phyloP scores from a whole-genome alignment of 306 rosid species.

The Vachellia pachyceras region DNA sequence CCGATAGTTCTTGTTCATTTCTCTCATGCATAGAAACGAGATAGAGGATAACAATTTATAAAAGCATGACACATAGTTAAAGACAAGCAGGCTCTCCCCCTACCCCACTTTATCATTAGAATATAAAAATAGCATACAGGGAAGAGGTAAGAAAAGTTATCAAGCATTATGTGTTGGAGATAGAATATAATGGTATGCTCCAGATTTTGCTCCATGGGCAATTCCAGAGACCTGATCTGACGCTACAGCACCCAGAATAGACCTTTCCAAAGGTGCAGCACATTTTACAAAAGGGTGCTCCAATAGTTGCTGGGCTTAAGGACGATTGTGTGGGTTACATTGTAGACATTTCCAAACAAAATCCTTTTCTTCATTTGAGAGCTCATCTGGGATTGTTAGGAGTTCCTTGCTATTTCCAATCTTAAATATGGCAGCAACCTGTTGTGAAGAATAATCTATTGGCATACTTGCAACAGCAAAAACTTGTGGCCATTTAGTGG shows the following conservation, averaged over 20 bases:
- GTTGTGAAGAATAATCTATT: constrained; percentile 31
- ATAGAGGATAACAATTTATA: neutral
- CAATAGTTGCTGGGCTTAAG: constrained; percentile 76
- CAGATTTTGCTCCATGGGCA: constrained; percentile 73
- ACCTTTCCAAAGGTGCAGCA: constrained; percentile 89
- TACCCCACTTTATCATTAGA: constrained; percentile 18
- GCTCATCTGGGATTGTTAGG: constrained; percentile 83
- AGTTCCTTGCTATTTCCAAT: constrained; percentile 98
- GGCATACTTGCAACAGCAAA: constrained; percentile 14
- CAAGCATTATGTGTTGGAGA: neutral
- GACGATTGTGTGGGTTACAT: constrained; percentile 88
- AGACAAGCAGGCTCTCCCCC: neutral
- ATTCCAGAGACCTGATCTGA: constrained; percentile 59
- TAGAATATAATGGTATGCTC: constrained; percentile 51
- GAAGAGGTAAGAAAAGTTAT: neutral
- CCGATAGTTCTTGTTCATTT: neutral
- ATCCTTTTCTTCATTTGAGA: constrained; percentile 87
- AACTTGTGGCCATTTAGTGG: neutral
- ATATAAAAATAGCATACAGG: constrained; percentile 10
- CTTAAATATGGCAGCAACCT: constrained; percentile 99
- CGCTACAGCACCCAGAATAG: constrained; percentile 56
- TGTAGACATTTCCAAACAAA: constrained; percentile 86
- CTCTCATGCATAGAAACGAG: neutral
- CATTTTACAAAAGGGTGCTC: constrained; percentile 90
- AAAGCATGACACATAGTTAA: neutral